Evolutionary conservation across 225 moss, liverwort and hornwort species (phyloP), one percentile per base, ranked within the genome.

Genomic region (Physcomitrellopsis africana): DNA sequence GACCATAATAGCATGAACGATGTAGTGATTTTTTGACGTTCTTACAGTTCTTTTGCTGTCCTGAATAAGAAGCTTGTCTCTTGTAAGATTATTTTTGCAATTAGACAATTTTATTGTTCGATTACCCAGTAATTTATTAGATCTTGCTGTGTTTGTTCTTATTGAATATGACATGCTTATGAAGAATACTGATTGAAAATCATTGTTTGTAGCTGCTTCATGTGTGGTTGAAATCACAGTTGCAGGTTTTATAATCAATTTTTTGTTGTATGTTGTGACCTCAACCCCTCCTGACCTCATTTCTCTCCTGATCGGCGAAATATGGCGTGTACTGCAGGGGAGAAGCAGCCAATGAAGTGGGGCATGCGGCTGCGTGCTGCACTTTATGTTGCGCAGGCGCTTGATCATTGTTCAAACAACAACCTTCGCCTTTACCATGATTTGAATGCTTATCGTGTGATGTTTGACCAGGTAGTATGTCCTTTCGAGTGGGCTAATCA

Each of bases 301-400:
- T 8, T 5, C n/a, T 46, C 53, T 37, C 23, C 67, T 81, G 41
- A 73, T 42, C 14, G 51, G 43, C 44, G 68, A 73, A 41, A 26
- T 49, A 8, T 53, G 69, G 51, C 18, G 49, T 70, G 7, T 48
- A 3, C 9, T 72, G 68, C 63, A 89, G 89, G 89, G 89, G 89
- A 89, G 76, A 86, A 86, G 79, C 89, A 86, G 56, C 89, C 89
- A 18, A 89, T 89, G 89, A 79, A 81, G 58, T 89, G 89, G 89
- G 89, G 83, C 18, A 89, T 89, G 89, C 79, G 89, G 60, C 79
- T 89, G 52, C 78, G 89, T 43, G 86, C 74, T 61, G 89, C 89
- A 44, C 79, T 89, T 2, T 86, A 86, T 11, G 86, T 89, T 29
- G 89, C 83, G 8, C 86, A 89, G 83, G 89, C 89, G 16, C 80